phyloP scores from a whole-genome alignment of 2,329 filamentous ascomycete species.

The Monilinia vaccinii-corymbosi region DNA sequence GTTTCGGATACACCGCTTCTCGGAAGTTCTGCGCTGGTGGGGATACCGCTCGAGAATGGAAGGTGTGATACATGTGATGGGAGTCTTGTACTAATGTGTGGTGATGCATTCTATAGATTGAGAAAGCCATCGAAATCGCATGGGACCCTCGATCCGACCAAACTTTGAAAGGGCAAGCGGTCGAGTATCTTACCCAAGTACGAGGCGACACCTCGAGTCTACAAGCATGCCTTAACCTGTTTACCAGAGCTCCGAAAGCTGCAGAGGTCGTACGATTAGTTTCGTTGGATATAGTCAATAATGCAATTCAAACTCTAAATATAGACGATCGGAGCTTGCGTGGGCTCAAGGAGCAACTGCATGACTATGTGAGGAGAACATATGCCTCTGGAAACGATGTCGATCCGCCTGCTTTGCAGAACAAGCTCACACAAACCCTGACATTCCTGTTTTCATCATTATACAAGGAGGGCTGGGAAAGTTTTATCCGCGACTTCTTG shows the following conservation, averaged over 20 bases:
- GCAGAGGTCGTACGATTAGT: constrained; percentile 83
- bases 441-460: constrained; percentile 87
- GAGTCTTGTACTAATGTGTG: constrained; percentile 8
- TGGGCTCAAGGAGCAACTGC: constrained; percentile 70
- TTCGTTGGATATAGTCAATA: constrained; percentile 87
- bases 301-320: constrained; percentile 71
- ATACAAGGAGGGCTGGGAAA: constrained; percentile 79
- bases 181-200: constrained; percentile 70
- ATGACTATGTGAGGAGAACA: constrained; percentile 69
- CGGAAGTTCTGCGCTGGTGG: not conserved
- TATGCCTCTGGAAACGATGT: constrained; percentile 53
- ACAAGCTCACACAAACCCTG: constrained; percentile 93
- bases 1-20: constrained; percentile 13
- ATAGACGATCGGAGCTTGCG: constrained; percentile 64
- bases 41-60: not conserved
- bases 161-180: constrained; percentile 70
- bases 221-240: constrained; percentile 82
- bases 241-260: constrained; percentile 65
- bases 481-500: constrained; percentile 85
- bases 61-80: not conserved
- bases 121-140: constrained; percentile 92
- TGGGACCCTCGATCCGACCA: constrained; percentile 72
- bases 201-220: constrained; percentile 76
- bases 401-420: constrained; percentile 75
- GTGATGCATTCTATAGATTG: constrained; percentile 51